These are phyloP conservation scores for Cladophialophora yegresii DNA, from an alignment of 2,329 filamentous ascomycete species.

Conservation along the genomic window DNA sequence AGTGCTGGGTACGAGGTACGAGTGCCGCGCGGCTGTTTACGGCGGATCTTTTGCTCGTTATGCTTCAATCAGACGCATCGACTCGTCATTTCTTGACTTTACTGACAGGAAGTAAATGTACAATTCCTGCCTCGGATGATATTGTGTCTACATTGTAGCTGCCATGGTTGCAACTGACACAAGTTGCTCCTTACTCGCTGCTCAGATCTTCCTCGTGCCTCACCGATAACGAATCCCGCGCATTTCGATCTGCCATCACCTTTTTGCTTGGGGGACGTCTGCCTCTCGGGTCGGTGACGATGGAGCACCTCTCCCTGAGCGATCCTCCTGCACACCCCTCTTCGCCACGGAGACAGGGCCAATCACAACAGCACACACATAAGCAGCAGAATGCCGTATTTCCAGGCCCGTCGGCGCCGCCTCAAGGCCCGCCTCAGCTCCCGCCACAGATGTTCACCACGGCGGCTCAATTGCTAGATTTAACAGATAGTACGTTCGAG, in stretches of 20 bases:
- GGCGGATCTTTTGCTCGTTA: background rate
- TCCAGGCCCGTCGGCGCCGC: constrained; percentile 32
- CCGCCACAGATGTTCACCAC: constrained; percentile 97
- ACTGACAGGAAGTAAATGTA: background rate
- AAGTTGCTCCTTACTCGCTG: background rate
- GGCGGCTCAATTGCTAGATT: constrained; percentile 87
- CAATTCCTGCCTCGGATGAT: background rate
- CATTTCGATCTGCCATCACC: background rate
- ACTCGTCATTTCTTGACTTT: background rate
- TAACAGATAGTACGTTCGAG: constrained; percentile 83
- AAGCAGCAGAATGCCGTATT: constrained; percentile 26
- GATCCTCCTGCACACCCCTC: constrained; percentile 33
- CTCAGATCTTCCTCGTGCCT: background rate
- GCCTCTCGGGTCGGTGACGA: constrained; percentile 13
- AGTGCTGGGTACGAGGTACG: no score
- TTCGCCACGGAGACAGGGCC: constrained; percentile 19
- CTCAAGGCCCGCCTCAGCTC: constrained; percentile 50
- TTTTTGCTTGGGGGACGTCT: no score
- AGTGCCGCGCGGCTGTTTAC: background rate
- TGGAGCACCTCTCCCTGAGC: constrained; percentile 39
- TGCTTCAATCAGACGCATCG: background rate
- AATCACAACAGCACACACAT: constrained; percentile 29
- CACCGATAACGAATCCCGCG: constrained; percentile 7
- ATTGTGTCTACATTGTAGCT: constrained; percentile 9
- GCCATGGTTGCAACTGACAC: constrained; percentile 19